Evolutionary conservation across 2,329 filamentous ascomycete genomes (phyloP), one percentile per base, ranked within the genome.

Genomic region (Penicillium sp.): DNA sequence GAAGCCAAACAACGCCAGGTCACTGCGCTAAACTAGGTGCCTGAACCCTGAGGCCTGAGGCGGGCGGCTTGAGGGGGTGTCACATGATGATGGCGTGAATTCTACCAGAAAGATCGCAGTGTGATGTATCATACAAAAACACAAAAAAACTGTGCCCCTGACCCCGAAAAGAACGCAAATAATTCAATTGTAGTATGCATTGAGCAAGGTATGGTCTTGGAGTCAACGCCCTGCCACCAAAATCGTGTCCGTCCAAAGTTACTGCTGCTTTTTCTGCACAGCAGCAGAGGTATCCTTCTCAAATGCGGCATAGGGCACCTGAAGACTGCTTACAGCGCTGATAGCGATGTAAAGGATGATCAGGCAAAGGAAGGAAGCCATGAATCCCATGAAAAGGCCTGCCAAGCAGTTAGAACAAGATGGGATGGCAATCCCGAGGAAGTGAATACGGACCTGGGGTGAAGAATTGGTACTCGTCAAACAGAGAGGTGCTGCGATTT

Each of bases 401-500:
- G 60, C 22, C 6, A 19, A 28, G 25, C 13, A 10, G 56, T 64
- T 40, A 66, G 49, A 26, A 55, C 48, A 6, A 54, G 66, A 45
- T 66, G 61, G 22, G 22, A 16, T 11, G 13, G 46, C 14, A 53
- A 33, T 5, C 3, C 38, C 35, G 2, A 25, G 40, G 40, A 35
- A 4, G 30, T 6, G 28, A 19, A 35, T 22, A 80, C 84, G 70
- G 79, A 94, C 92, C 92, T 71, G 93, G 92, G 11, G 89, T 94
- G 68, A 99, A 90, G 80, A 93, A 98, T 75, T 97, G 90, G 77
- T 99, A 99, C 76, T 91, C 93, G 78, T 96, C 90, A 71, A 99
- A 98, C 46, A 82, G 65, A 28, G 80, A 78, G 38, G 72, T 71
- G 42, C 74, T 75, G 30, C 68, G 66, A 25, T 60, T 71, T 61